Evolutionary conservation across 176 grass and related monocot genomes (phyloP).

Genomic region (Microstegium vimineum): DNA sequence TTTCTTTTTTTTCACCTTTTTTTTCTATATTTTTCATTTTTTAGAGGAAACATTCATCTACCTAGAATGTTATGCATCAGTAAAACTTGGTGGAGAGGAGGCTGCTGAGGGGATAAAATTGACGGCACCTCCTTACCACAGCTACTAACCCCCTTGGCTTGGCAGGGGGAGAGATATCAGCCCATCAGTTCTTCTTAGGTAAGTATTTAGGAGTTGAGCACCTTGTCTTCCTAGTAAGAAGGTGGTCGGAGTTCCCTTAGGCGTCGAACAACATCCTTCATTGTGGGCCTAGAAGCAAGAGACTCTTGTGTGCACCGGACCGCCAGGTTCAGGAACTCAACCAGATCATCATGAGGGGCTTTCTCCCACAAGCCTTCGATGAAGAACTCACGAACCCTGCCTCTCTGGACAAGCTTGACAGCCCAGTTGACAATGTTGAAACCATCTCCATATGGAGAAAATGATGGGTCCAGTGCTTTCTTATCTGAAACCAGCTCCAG

Average conservation of each 20-base stretch:
- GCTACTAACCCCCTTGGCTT: background rate
- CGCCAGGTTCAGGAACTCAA: conserved; percentile 73
- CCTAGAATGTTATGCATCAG: background rate
- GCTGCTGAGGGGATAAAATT: background rate
- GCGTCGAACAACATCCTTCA: conserved; percentile 72
- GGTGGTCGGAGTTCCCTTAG: conserved; percentile 62
- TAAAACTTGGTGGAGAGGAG: background rate
- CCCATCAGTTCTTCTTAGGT: conserved; percentile 5
- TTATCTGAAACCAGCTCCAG: conserved; percentile 84
- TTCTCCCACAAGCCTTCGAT: conserved; percentile 71
- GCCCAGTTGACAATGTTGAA: conserved; percentile 87
- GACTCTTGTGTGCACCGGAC: conserved; percentile 62
- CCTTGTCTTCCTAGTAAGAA: conserved; percentile 44
- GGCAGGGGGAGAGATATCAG: background rate
- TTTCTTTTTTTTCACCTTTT: background rate
- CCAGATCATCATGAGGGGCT: conserved; percentile 85
- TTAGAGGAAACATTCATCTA: background rate
- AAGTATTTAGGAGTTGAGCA: background rate
- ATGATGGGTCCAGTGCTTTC: conserved; percentile 81
- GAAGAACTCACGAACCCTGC: conserved; percentile 70
- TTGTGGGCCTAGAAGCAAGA: conserved; percentile 69
- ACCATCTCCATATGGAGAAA: conserved; percentile 90
- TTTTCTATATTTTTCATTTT: background rate
- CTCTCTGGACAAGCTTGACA: conserved; percentile 56
- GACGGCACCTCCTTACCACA: background rate